Base-by-base conservation (phyloP, 176 grass and related monocot species). In the Puya raimondii region DNA sequence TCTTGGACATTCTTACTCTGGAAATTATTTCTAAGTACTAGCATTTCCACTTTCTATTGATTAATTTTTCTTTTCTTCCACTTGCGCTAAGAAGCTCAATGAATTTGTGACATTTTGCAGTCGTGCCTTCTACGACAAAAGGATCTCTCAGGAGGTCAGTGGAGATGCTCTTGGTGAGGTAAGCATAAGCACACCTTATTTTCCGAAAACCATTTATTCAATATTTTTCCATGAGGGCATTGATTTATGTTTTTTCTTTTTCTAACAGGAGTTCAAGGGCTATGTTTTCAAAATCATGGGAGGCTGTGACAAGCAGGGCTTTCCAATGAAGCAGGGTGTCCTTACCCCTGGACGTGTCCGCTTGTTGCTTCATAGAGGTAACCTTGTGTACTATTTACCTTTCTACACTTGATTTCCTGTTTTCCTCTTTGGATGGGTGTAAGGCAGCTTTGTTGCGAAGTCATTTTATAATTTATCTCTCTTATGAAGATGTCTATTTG, bases 271-370 rank as follows among this genome's bases (percentile, higher is more conserved):
- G 58, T 96, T 96, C 66, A 88, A 82, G 69, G 91, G 88, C 2
- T 96, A 96, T 17, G 75, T 96, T 12, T 96, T 96, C 78, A 96
- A 88, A 65, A 96, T 96, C 66, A 96, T 96, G 91, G 88, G 91
- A 1, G 91, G 91, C 0, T 96, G 91, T 17, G 91, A 96, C 50
- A 96, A 96, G 65, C 91, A 96, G 65, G 91, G 91, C 1, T 96
- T 96, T 50, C 91, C 91, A 12, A 96, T 96, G 91, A 96, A 96
- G 69, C 91, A 96, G 69, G 91, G 91, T 74, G 91, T 96, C 7
- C 66, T 91, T 7, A 91, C 88, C 14, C 70, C 85, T 54, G 91
- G 91, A 10, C 88, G 91, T 86, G 91, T 96, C 2, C 91, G 85
- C 42, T 75, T 96, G 68, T 75, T 96, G 13, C 88, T 96, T 49